A percentile compares a stretch with the other conserved stretches of the same genome.
phyloP scores from a whole-genome alignment of 2,329 filamentous ascomycete genomes.

The Monosporascus sp. region DNA sequence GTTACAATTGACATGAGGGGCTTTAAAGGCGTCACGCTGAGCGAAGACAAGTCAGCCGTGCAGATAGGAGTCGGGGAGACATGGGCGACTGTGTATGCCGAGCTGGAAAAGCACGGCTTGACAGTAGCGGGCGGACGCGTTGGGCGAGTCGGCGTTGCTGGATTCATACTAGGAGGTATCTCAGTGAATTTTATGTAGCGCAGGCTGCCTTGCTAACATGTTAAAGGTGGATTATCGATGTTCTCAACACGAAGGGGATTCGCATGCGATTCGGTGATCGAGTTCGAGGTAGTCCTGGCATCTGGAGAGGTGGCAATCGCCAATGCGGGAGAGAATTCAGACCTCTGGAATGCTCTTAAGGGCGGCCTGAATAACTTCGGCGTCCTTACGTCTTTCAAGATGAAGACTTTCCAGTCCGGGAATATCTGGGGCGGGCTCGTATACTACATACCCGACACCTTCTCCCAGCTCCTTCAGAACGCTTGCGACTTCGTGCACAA shows the following conservation, averaged over 20 bases:
- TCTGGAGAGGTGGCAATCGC: slow-evolving; percentile 9
- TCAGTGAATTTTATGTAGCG: not conserved
- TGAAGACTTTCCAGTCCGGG: slow-evolving; percentile 6
- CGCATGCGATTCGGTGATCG: slow-evolving; percentile 13
- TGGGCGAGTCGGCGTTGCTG: slow-evolving; percentile 9
- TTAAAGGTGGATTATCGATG: slow-evolving; percentile 5
- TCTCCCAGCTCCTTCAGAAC: slow-evolving; percentile 7
- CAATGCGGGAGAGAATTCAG: slow-evolving; percentile 8
- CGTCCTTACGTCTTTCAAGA: slow-evolving; percentile 10
- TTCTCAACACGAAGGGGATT: slow-evolving; percentile 11
- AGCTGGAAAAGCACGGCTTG: slow-evolving; percentile 9
- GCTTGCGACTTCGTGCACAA: slow-evolving; percentile 12
- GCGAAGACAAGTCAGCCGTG: slow-evolving; percentile 6
- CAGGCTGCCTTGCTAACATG: not conserved
- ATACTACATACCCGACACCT: slow-evolving; percentile 11
- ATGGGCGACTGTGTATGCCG: slow-evolving; percentile 9
- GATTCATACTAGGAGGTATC: slow-evolving; percentile 8
- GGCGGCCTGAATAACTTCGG: slow-evolving; percentile 16
- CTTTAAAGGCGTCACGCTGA: slow-evolving; percentile 10
- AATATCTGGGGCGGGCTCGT: slow-evolving; percentile 12
- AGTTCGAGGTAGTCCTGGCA: slow-evolving; percentile 12
- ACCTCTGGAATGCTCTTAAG: slow-evolving; percentile 15
- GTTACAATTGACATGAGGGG: slow-evolving; percentile 14
- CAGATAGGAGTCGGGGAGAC: slow-evolving; percentile 11
- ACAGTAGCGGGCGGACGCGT: slow-evolving; percentile 9